Percentiles rank a stretch among this genome's conserved stretches.
These are phyloP conservation scores for Harringtonia aguacate DNA, from an alignment of 2,329 filamentous ascomycete species.

Conservation along the genomic window DNA sequence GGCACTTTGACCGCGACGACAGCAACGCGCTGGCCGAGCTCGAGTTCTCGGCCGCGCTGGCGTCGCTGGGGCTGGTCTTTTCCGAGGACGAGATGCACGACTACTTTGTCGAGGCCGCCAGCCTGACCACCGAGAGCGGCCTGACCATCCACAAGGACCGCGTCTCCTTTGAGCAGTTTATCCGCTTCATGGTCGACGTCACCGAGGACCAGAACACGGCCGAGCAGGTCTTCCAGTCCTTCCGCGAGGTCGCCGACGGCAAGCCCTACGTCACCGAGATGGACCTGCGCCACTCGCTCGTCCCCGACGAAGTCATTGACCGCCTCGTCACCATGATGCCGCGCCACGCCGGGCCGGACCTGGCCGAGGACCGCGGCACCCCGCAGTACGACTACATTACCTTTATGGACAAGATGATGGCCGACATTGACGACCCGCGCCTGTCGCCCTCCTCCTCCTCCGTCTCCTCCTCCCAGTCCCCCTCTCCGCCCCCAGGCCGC, in stretches of 20 bases:
- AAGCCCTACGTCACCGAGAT: conserved; percentile 99
- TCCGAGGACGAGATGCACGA: conserved; percentile 98
- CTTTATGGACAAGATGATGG: conserved; percentile 86
- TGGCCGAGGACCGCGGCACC: conserved; percentile 72
- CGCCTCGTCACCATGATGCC: conserved; percentile 85
- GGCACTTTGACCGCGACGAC: conserved; percentile 91
- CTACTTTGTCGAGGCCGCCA: conserved; percentile 81
- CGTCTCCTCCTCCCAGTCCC: too few relatives aligned
- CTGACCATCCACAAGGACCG: conserved; percentile 41
- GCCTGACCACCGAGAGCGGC: conserved; percentile 14
- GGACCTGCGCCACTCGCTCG: conserved; percentile 86
- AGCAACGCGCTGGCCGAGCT: conserved; percentile 85
- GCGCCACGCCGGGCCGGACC: conserved; percentile 67
- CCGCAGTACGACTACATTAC: conserved; percentile 92
- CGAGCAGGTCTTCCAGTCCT: conserved; percentile 96
- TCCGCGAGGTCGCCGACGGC: conserved; percentile 93
- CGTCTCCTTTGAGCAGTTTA: conserved; percentile 97
- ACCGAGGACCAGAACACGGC: conserved; percentile 98
- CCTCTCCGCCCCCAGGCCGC: not conserved
- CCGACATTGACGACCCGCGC: not conserved
- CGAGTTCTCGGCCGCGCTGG: conserved; percentile 90
- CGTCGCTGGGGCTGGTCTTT: conserved; percentile 90
- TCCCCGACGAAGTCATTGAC: conserved; percentile 94
- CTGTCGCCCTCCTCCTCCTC: too few relatives aligned
- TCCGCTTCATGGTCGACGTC: conserved; percentile 97